Evolutionary conservation across 2,329 filamentous ascomycete species (phyloP), one percentile per base, ranked within the genome.

Genomic region (Drechslerella dactyloides): DNA sequence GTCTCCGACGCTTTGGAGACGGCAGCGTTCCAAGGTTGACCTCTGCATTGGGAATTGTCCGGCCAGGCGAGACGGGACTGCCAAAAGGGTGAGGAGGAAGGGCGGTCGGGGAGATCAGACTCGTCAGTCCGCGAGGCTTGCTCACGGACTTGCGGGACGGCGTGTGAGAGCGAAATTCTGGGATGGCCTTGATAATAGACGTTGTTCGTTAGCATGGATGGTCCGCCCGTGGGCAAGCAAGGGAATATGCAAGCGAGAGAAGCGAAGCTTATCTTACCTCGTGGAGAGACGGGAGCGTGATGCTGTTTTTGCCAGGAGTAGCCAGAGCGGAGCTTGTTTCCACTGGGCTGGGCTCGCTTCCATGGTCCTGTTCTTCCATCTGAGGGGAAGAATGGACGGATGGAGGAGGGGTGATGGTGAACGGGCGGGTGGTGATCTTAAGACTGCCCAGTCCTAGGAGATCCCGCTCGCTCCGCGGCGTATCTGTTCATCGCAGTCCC

Each of bases 111-210:
- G 68, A 65, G 40, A 72, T 72, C 53, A 72, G 37, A 48, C 68
- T 72, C 40, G 68, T 72, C 56, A 72, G 51, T 33, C 68, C 68
- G 53, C 68, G 68, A 51, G 60, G 68, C 48, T 61, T 72, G 68
- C 68, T 72, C 60, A 52, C 51, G 21, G 68, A 72, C 54, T 72
- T 72, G 46, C 68, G 60, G 37, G 68, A 74, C 56, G 75, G 66
- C 58, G 58, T 69, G 50, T 75, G 74, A 56, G 75, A 75, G 50
- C 74, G 73, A 52, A 75, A 76, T 53, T 76, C 75, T 55, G 75
- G 75, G 65, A 76, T 74, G 17, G 75, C 75, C 75, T 76, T 69
- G 51, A 15, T 5, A 19, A 21, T 44, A 21, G 8, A 21, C 15
- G 17, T 33, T 8, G 3, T 33, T 33, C 27, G 27, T 33, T 33